A percentile compares a stretch with the other conserved stretches of the same genome.
phyloP scores from a whole-genome alignment of 768 basidiomycete species.

The Ramaria rubella region DNA sequence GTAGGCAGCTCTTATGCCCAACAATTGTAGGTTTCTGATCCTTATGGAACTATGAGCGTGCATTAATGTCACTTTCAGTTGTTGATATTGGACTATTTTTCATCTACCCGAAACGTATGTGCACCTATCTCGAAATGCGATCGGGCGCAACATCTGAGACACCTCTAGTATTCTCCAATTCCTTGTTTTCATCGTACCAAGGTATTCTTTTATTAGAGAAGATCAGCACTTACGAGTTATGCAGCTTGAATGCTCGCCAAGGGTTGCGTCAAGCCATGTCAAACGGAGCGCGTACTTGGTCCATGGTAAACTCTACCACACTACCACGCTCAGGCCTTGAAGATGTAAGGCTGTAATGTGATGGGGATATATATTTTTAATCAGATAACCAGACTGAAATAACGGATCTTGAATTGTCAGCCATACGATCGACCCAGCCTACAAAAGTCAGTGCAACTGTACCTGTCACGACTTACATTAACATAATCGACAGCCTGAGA shows the following conservation, averaged over 20 bases:
- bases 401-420: too few relatives aligned
- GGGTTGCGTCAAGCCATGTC: too few relatives aligned
- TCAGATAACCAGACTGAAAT: too few relatives aligned
- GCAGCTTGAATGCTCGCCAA: neutral
- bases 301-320: too few relatives aligned
- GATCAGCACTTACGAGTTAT: neutral
- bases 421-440: too few relatives aligned
- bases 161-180: constrained; percentile 4
- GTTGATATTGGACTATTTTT: neutral
- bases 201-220: neutral
- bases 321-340: too few relatives aligned
- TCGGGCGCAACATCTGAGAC: neutral
- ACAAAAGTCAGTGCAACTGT: too few relatives aligned
- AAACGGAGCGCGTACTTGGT: too few relatives aligned
- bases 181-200: constrained; percentile 4
- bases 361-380: too few relatives aligned
- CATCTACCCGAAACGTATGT: constrained; percentile 6
- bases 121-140: neutral
- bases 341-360: too few relatives aligned
- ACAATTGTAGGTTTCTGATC: neutral
- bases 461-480: too few relatives aligned
- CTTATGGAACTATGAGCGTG: neutral
- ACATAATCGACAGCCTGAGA: too few relatives aligned
- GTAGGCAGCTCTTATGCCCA: neutral
- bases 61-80: neutral